phyloP scores from a whole-genome alignment of 2,329 filamentous ascomycete genomes.

The Berkeleyomyces basicola region DNA sequence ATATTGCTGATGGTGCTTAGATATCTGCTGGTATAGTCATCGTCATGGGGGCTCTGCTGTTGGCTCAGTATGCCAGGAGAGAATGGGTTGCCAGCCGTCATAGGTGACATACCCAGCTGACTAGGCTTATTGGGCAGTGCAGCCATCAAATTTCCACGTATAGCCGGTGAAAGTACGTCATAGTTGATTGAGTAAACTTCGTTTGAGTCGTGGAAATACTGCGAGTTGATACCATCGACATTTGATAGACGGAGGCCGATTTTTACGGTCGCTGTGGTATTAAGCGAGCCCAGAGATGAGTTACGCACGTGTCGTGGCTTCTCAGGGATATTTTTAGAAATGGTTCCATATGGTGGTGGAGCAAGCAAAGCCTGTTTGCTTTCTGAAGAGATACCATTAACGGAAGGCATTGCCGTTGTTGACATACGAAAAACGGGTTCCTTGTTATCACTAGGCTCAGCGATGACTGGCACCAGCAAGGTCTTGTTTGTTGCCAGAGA shows the following conservation, averaged over 20 bases:
- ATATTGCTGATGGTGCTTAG: conserved; percentile 8
- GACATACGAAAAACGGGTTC: not conserved
- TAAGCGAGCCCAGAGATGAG: conserved; percentile 33
- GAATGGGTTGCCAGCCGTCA: not conserved
- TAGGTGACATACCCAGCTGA: conserved; percentile 17
- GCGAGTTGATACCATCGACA: conserved; percentile 30
- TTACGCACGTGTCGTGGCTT: conserved; percentile 33
- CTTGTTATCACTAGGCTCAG: not conserved
- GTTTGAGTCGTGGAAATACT: conserved; percentile 20
- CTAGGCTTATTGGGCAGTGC: conserved; percentile 16
- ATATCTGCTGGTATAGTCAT: conserved; percentile 10
- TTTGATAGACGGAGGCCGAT: conserved; percentile 53
- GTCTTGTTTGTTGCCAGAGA: not conserved
- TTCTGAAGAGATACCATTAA: not conserved
- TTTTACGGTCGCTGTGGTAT: conserved; percentile 52
- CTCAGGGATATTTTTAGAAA: not conserved
- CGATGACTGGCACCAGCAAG: not conserved
- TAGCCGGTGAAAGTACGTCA: not conserved
- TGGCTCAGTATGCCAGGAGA: not conserved
- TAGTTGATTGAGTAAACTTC: conserved; percentile 26
- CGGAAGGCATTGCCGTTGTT: not conserved
- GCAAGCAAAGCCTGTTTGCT: not conserved
- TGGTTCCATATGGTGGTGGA: conserved; percentile 7
- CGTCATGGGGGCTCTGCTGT: not conserved
- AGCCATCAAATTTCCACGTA: conserved; percentile 4